Evolutionary conservation across 2,329 filamentous ascomycete genomes (phyloP).

Genomic region (Ophiobolus disseminans): DNA sequence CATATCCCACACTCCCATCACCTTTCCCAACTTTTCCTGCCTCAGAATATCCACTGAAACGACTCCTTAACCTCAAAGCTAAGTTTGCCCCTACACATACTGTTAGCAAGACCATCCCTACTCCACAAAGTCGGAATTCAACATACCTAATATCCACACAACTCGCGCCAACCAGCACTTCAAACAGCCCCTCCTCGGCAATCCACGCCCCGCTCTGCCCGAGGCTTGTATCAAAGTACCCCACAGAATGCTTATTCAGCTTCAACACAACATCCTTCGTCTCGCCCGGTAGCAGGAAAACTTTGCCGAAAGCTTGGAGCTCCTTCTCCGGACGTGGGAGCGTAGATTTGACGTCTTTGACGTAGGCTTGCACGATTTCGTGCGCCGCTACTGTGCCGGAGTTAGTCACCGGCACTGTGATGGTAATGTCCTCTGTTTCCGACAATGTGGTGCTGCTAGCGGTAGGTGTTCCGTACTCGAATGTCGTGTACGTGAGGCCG

Average conservation of each 20-base stretch:
- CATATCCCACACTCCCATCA: not conserved
- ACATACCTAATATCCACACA: conserved; percentile 69
- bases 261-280: conserved; percentile 41
- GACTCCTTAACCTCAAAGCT: conserved; percentile 68
- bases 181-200: conserved; percentile 69
- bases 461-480: conserved; percentile 67
- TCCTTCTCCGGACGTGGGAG: conserved; percentile 74
- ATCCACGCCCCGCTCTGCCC: conserved; percentile 62
- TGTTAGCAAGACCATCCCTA: no score
- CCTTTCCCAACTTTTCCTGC: not conserved
- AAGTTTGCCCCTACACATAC: conserved; percentile 51
- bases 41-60: conserved; percentile 69
- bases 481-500: conserved; percentile 78
- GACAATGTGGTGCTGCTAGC: conserved; percentile 58
- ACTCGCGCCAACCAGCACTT: conserved; percentile 67
- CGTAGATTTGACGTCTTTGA: conserved; percentile 67
- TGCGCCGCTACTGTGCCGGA: conserved; percentile 63
- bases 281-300: conserved; percentile 47
- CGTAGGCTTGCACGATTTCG: conserved; percentile 73
- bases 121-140: not conserved
- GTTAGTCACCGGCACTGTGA: conserved; percentile 62
- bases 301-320: conserved; percentile 68
- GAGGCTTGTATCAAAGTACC: conserved; percentile 68
- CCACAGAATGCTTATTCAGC: conserved; percentile 57
- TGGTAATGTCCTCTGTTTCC: conserved; percentile 54